A percentile compares a stretch with the other conserved stretches of the same genome.
Conservation (phyloP, 2,329 filamentous ascomycete species). For the Hymenoscyphus salicellus region DNA sequence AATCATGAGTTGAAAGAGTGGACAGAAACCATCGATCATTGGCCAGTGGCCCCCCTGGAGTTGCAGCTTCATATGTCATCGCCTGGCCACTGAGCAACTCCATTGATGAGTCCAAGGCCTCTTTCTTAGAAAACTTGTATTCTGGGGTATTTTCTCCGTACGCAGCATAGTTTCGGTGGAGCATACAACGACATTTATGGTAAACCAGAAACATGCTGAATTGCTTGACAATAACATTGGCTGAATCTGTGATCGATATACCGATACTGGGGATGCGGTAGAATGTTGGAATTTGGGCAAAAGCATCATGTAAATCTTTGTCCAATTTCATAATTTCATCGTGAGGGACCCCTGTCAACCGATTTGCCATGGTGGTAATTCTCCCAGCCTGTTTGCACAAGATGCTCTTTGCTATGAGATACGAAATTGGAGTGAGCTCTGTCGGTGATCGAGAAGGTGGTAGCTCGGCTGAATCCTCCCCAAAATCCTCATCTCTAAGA, state of each 20-base stretch:
- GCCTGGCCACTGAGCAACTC: constrained; percentile 48
- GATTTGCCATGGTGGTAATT: constrained; percentile 50
- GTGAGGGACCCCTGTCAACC: constrained; percentile 47
- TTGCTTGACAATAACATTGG: constrained; percentile 49
- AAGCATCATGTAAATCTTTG: constrained; percentile 44
- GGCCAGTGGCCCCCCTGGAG: constrained; percentile 51
- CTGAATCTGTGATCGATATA: constrained; percentile 48
- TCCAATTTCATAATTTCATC: constrained; percentile 50
- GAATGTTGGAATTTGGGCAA: constrained; percentile 46
- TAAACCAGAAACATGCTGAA: constrained; percentile 52
- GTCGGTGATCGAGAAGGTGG: constrained; percentile 55
- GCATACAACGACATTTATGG: constrained; percentile 54
- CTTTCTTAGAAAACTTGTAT: constrained; percentile 51
- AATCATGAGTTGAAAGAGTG: constrained; percentile 58
- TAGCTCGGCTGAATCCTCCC: constrained; percentile 51
- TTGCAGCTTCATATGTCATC: constrained; percentile 45
- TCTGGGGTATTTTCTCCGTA: constrained; percentile 43
- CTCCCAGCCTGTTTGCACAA: constrained; percentile 49
- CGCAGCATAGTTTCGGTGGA: constrained; percentile 53
- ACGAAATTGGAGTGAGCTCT: constrained; percentile 59
- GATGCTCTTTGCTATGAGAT: constrained; percentile 50
- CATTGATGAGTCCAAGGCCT: constrained; percentile 50
- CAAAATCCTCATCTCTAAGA: constrained; percentile 63
- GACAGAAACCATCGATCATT: constrained; percentile 56
- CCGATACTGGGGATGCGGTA: constrained; percentile 49